Conservation (phyloP, 2,329 filamentous ascomycete species). For the Leptographium lundbergii region DNA sequence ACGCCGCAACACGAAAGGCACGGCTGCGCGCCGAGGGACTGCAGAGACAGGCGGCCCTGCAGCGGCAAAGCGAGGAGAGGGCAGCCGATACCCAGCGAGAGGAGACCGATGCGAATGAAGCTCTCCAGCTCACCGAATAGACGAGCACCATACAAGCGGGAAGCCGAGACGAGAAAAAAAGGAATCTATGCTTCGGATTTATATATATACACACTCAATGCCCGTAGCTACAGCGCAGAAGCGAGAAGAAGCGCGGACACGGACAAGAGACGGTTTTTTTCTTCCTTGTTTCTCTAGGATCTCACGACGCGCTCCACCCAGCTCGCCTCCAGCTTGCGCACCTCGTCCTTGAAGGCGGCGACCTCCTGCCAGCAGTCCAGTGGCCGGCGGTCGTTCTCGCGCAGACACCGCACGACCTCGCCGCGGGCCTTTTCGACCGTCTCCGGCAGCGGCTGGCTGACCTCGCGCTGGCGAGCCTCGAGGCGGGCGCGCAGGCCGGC, state of each 20-base stretch:
- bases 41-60: conserved; percentile 13
- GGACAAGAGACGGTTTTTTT: neutral
- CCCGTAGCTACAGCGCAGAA: neutral
- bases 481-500: conserved; percentile 45
- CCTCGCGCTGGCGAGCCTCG: conserved; percentile 49
- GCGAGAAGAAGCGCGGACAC: neutral
- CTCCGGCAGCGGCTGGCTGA: conserved; percentile 53
- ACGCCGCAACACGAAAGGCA: conserved; percentile 35
- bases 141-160: neutral
- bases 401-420: conserved; percentile 67
- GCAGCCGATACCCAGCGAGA: neutral
- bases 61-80: conserved; percentile 18
- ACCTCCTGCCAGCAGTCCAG: conserved; percentile 94
- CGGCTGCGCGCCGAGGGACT: conserved; percentile 48
- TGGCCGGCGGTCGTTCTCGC: conserved; percentile 73
- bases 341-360: conserved; percentile 79
- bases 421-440: conserved; percentile 61
- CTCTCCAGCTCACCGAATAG: neutral
- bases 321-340: conserved; percentile 68
- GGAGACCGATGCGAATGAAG: neutral
- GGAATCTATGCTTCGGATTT: neutral
- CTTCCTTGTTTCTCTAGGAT: neutral
- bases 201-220: neutral
- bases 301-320: conserved; percentile 73
- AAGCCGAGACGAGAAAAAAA: neutral